These are phyloP conservation scores for Fusarium palustre DNA, from an alignment of 2,329 filamentous ascomycete genomes.

Conservation along the genomic window DNA sequence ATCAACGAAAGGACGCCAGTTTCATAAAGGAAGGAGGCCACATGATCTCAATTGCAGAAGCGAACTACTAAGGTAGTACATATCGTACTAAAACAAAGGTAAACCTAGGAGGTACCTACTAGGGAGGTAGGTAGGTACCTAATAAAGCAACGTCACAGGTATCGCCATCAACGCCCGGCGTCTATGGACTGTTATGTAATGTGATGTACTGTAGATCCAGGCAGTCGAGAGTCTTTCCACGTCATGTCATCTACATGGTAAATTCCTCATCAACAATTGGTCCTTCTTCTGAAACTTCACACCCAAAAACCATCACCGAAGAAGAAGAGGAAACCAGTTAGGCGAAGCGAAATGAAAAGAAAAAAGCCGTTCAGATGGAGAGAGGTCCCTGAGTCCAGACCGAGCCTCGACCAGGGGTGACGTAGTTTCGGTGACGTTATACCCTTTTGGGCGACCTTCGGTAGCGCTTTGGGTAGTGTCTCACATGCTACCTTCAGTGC, in stretches of 20 bases:
- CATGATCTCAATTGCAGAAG: constrained; percentile 29
- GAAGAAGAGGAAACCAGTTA: constrained; percentile 18
- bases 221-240: constrained; percentile 1
- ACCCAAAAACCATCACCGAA: constrained; percentile 31
- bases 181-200: not conserved
- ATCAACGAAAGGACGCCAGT: constrained; percentile 16
- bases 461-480: constrained; percentile 44
- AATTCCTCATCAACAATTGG: constrained; percentile 9
- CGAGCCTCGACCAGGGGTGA: constrained; percentile 35
- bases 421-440: constrained; percentile 40
- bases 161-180: constrained; percentile 13
- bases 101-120: not conserved
- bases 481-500: constrained; percentile 36
- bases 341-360: not conserved
- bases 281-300: not conserved
- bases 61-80: too few relatives aligned
- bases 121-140: too few relatives aligned
- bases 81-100: not conserved
- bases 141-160: constrained; percentile 32
- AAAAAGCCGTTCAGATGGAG: constrained; percentile 9
- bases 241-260: constrained; percentile 8
- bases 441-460: constrained; percentile 24
- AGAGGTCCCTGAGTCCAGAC: constrained; percentile 15
- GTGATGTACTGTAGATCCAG: not conserved
- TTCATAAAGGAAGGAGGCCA: constrained; percentile 23